phyloP scores from a whole-genome alignment of 352 stramenopile genomes.

The Aphanomyces stellatus region DNA sequence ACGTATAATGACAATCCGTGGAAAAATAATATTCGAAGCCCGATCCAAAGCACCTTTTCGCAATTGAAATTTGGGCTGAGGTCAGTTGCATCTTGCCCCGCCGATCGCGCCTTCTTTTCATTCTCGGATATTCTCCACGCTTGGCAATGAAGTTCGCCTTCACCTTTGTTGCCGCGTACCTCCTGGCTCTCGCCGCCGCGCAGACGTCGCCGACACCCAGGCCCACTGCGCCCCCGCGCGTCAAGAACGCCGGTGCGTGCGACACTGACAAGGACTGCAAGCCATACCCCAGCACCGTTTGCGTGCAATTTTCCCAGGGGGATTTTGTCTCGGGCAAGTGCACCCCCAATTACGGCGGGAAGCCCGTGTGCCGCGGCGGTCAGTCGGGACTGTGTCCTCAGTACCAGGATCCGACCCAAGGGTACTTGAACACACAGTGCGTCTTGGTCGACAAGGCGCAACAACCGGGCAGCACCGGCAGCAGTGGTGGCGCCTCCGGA shows the following conservation, averaged over 20 bases:
- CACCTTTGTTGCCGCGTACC: background rate
- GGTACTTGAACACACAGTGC: slow-evolving; percentile 77
- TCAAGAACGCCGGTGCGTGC: slow-evolving; percentile 9
- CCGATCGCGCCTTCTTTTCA: background rate
- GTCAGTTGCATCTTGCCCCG: background rate
- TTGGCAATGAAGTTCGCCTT: background rate
- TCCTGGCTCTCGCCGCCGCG: background rate
- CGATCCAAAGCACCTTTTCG: no score
- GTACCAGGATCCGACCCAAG: slow-evolving; percentile 57
- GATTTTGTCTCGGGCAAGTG: slow-evolving; percentile 67
- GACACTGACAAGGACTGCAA: slow-evolving; percentile 56
- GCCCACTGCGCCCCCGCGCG: background rate
- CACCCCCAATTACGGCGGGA: slow-evolving; percentile 68
- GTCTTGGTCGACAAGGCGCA: slow-evolving; percentile 57
- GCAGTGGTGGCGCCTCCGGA: background rate
- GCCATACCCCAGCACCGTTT: slow-evolving; percentile 57
- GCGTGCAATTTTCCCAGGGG: slow-evolving; percentile 71
- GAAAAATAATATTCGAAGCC: no score
- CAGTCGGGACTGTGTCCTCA: slow-evolving; percentile 67
- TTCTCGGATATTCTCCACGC: background rate
- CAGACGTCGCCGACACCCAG: background rate
- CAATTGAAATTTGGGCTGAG: background rate
- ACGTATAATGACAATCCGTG: no score
- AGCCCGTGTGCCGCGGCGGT: slow-evolving; percentile 59
- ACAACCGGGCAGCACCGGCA: slow-evolving; percentile 2